These are phyloP conservation scores for Kernera saxatilis DNA, from an alignment of 345 rosid genomes.

Conservation along the genomic window DNA sequence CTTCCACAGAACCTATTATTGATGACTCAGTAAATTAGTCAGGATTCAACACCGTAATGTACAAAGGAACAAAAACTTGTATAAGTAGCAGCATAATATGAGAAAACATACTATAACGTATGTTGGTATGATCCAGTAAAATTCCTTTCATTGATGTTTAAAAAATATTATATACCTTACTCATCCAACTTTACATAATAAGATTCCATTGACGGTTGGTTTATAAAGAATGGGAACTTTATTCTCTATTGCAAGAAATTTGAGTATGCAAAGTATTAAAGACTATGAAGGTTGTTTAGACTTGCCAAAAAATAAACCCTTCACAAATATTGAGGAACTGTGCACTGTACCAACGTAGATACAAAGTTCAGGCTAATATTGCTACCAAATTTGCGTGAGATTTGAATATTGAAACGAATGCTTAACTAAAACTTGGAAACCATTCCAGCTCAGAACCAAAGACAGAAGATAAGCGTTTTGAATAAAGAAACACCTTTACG, in stretches of 20 bases:
- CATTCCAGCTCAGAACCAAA: background rate
- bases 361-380: background rate
- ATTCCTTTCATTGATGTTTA: background rate
- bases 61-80: background rate
- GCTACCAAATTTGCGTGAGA: background rate
- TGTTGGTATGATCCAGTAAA: background rate
- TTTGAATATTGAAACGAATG: background rate
- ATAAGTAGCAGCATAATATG: background rate
- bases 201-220: too few relatives aligned
- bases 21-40: slow-evolving; percentile 4
- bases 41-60: background rate
- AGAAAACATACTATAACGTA: background rate
- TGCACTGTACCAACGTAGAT: background rate
- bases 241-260: background rate
- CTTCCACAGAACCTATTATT: slow-evolving; percentile 40
- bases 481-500: background rate
- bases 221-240: too few relatives aligned
- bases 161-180: background rate
- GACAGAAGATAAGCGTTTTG: background rate
- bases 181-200: background rate
- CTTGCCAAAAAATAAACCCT: background rate
- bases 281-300: background rate
- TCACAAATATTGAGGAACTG: background rate
- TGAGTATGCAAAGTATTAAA: background rate
- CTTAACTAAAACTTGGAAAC: background rate